Evolutionary conservation across 2,329 filamentous ascomycete species (phyloP).

Genomic region (Lachnellula cervina): DNA sequence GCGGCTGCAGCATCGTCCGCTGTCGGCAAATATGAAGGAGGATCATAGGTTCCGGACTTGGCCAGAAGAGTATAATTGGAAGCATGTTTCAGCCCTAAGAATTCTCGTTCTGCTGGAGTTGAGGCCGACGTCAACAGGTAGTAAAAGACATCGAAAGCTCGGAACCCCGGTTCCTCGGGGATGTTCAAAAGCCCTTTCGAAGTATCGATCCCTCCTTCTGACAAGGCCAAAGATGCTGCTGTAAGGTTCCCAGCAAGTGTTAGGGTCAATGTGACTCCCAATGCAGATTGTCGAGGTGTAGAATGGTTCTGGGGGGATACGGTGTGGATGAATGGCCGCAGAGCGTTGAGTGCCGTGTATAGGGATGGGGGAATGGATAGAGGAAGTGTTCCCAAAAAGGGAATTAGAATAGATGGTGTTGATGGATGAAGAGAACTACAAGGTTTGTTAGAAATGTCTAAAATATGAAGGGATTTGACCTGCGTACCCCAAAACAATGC

Average conservation of each 20-base stretch:
- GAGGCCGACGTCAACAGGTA: constrained; percentile 91
- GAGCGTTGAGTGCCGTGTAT: constrained; percentile 72
- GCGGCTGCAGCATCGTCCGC: constrained; percentile 89
- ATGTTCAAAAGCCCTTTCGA: constrained; percentile 73
- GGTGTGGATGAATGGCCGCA: constrained; percentile 81
- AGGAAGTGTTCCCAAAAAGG: constrained; percentile 77
- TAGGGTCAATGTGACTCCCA: constrained; percentile 77
- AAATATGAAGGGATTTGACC: neutral
- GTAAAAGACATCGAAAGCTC: constrained; percentile 97
- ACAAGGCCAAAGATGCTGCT: constrained; percentile 70
- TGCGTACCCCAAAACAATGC: constrained; percentile 78
- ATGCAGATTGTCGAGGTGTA: constrained; percentile 69
- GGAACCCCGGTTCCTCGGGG: constrained; percentile 72
- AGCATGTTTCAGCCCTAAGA: constrained; percentile 71
- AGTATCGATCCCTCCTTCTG: constrained; percentile 84
- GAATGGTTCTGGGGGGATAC: constrained; percentile 90
- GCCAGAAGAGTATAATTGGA: constrained; percentile 75
- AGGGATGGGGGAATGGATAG: constrained; percentile 70
- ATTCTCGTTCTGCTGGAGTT: constrained; percentile 82
- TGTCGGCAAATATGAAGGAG: constrained; percentile 83
- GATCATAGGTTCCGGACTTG: constrained; percentile 77
- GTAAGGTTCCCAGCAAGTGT: constrained; percentile 76
- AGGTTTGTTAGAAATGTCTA: constrained; percentile 6
- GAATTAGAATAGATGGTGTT: constrained; percentile 74
- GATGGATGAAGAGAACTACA: constrained; percentile 80